Evolutionary conservation across 768 basidiomycete species (phyloP), one percentile per base, ranked within the genome.

Genomic region (Suillus decipiens): DNA sequence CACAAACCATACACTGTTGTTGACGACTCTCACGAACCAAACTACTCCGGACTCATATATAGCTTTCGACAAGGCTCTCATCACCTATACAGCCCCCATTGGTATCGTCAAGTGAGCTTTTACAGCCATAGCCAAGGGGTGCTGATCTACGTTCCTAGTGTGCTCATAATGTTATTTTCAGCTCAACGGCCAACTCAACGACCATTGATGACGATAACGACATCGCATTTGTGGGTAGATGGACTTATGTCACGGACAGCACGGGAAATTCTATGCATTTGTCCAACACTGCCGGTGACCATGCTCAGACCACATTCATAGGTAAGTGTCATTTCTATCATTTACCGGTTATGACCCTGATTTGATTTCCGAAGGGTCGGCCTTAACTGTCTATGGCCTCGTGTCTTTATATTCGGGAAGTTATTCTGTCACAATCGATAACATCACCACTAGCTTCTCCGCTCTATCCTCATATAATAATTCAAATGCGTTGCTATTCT

Each of bases 371-470:
- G 50, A 31, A 91, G 91, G 90, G 36, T 82, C 84, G 11, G 81
- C 89, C 14, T 78, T 93, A 56, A 75, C 82, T 1, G 71, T 93
- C 28, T 79, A 74, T 53, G 92, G 92, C 10, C 79, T 80, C 45
- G 86, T 84, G 19, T 88, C 85, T 39, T 83, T 83, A 3, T 71
- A 74, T 33, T 81, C 84, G 2, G 89, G 89, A 60, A 78, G 77
- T 47, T 93, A 85, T 69, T 79, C 84, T 41, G 84, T 90, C 60
- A 78, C 71, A 33, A 82, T 86, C 9, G 85, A 86, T 66, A 79
- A 84, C 61, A 72, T 75, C 24, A 82, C 80, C 41, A 79, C 82
- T 37, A 74, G 67, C 2, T 75, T 86, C 59, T 83, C 82, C 36
- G 84, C 82, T 3, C 73, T 74, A 61, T 84, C 88, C 5, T 85